These are phyloP conservation scores for Penicillium nordicum DNA, from an alignment of 2,329 filamentous ascomycete genomes.

Conservation along the genomic window DNA sequence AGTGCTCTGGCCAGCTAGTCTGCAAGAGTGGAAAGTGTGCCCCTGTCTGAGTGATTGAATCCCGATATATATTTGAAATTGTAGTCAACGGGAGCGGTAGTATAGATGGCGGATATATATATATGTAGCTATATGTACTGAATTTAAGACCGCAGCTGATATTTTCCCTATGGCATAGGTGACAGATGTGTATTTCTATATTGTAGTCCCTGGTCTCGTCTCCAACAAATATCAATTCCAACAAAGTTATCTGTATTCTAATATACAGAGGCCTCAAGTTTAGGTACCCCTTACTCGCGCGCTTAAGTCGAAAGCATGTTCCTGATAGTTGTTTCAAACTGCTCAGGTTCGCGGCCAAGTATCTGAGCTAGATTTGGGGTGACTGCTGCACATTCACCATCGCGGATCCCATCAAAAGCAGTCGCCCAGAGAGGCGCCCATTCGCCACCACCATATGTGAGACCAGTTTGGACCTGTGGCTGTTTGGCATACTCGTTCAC, in stretches of 20 bases:
- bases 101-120: too few relatives aligned
- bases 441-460: not conserved
- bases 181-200: too few relatives aligned
- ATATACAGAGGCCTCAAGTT: not conserved
- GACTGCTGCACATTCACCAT: not conserved
- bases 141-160: too few relatives aligned
- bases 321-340: not conserved
- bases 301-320: not conserved
- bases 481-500: not conserved
- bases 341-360: not conserved
- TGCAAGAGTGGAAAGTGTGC: slow-evolving; percentile 13
- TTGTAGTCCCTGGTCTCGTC: too few relatives aligned
- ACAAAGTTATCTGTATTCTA: not conserved
- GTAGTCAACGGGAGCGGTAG: not conserved
- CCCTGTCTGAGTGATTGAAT: not conserved
- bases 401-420: not conserved
- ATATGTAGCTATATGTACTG: not conserved
- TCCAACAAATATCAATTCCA: too few relatives aligned
- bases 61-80: too few relatives aligned
- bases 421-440: not conserved
- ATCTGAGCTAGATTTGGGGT: not conserved
- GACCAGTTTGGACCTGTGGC: not conserved
- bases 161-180: not conserved
- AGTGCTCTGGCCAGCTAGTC: slow-evolving; percentile 10
- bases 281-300: not conserved